phyloP scores from a whole-genome alignment of 2,329 filamentous ascomycete species.

The Epichloe elymi region DNA sequence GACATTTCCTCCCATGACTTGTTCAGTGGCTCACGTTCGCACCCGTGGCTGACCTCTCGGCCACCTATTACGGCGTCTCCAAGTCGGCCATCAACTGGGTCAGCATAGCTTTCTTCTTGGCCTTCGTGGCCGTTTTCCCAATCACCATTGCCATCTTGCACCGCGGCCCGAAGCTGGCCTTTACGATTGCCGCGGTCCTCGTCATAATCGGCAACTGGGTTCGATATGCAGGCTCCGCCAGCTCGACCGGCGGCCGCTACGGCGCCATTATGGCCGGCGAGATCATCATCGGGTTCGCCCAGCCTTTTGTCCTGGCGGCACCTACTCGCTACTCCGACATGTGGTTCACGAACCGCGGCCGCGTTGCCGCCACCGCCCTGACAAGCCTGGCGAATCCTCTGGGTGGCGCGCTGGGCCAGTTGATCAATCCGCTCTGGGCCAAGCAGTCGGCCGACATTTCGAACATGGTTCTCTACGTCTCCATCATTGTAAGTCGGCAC shows the following conservation, averaged over 20 bases:
- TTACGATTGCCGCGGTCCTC: slow-evolving; percentile 59
- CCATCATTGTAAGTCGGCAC: slow-evolving; percentile 54
- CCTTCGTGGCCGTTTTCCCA: slow-evolving; percentile 64
- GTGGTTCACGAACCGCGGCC: slow-evolving; percentile 79
- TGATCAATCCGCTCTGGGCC: slow-evolving; percentile 72
- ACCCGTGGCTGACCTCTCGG: slow-evolving; percentile 61
- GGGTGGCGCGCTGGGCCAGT: slow-evolving; percentile 75
- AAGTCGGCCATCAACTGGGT: slow-evolving; percentile 85
- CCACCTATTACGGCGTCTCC: slow-evolving; percentile 61
- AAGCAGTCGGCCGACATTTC: slow-evolving; percentile 52
- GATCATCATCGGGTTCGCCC: slow-evolving; percentile 75
- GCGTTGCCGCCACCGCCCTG: slow-evolving; percentile 77
- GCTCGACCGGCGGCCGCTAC: slow-evolving; percentile 47
- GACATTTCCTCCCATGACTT: not conserved
- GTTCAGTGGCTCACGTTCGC: slow-evolving; percentile 77
- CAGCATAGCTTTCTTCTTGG: slow-evolving; percentile 73
- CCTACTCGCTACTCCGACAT: slow-evolving; percentile 86
- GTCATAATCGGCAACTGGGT: slow-evolving; percentile 83
- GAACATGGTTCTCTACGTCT: slow-evolving; percentile 70
- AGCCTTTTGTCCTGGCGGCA: slow-evolving; percentile 82
- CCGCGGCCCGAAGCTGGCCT: slow-evolving; percentile 63
- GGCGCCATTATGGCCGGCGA: slow-evolving; percentile 80
- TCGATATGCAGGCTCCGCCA: slow-evolving; percentile 57
- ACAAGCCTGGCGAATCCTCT: slow-evolving; percentile 80
- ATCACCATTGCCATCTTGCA: slow-evolving; percentile 66